A percentile compares a stretch with the other conserved stretches of the same genome.
phyloP scores from a whole-genome alignment of 352 stramenopile species.

The Globisporangium camurandrum region DNA sequence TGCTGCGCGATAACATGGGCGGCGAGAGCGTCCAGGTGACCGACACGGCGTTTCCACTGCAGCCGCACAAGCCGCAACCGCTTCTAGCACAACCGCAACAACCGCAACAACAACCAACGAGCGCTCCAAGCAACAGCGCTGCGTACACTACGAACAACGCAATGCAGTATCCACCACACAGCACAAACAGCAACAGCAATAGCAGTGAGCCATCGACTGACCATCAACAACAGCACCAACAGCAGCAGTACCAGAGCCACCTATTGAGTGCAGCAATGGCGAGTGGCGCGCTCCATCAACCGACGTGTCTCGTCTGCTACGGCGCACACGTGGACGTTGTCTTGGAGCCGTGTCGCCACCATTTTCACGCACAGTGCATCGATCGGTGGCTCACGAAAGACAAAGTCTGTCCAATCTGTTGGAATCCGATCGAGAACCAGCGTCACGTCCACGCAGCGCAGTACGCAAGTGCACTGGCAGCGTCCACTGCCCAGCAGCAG shows the following conservation, averaged over 20 bases:
- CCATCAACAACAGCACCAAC: constrained; percentile 5
- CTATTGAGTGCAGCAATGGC: constrained; percentile 16
- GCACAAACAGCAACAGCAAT: constrained; percentile 2
- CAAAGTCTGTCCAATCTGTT: constrained; percentile 72
- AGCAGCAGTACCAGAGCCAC: constrained; percentile 13
- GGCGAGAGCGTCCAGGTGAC: constrained; percentile 22
- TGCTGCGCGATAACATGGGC: constrained; percentile 27
- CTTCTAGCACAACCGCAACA: background rate
- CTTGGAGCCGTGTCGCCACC: constrained; percentile 62
- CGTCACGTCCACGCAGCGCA: constrained; percentile 22
- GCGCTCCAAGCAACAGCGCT: constrained; percentile 3
- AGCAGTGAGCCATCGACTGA: background rate
- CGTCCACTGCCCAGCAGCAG: constrained; percentile 6
- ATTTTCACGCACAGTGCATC: constrained; percentile 75
- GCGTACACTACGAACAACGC: background rate
- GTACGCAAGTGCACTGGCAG: constrained; percentile 7
- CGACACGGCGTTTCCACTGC: constrained; percentile 16
- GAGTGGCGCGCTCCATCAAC: constrained; percentile 6
- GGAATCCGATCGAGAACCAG: constrained; percentile 57
- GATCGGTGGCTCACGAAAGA: constrained; percentile 66
- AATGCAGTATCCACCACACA: background rate
- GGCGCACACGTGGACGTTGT: constrained; percentile 41
- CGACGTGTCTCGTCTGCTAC: constrained; percentile 41
- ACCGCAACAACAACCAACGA: background rate
- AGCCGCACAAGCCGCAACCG: constrained; percentile 10